Percentiles rank a stretch among this genome's conserved stretches.
Conservation (phyloP, 352 stramenopile genomes). For the Aphanomyces astaci region DNA sequence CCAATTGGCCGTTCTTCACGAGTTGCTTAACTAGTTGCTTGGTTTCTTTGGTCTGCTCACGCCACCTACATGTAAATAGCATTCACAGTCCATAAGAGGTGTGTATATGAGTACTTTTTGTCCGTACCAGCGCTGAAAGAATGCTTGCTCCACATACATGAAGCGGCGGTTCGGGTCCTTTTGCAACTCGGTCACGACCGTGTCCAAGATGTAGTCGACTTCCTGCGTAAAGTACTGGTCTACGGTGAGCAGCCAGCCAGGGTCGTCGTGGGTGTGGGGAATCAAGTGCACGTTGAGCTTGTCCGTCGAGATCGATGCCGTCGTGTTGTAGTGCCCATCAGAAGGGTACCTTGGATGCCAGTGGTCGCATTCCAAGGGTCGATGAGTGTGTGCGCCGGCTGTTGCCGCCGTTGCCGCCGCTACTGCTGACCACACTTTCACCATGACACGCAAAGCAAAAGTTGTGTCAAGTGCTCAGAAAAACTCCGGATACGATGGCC, state of each 20-base stretch:
- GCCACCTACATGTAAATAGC: conserved; percentile 45
- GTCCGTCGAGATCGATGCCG: conserved; percentile 33
- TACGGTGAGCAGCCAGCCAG: conserved; percentile 93
- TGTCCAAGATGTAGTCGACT: conserved; percentile 95
- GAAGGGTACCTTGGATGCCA: conserved; percentile 26
- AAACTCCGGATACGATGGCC: too few relatives aligned
- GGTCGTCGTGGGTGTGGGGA: conserved; percentile 94
- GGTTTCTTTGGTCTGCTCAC: conserved; percentile 69
- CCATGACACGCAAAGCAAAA: too few relatives aligned
- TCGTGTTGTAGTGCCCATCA: conserved; percentile 65
- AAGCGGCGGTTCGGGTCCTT: conserved; percentile 88
- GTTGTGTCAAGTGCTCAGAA: too few relatives aligned
- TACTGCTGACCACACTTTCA: too few relatives aligned
- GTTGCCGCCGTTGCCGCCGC: too few relatives aligned
- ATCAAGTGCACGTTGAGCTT: conserved; percentile 96
- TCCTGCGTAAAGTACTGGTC: conserved; percentile 95
- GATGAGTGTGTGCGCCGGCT: too few relatives aligned
- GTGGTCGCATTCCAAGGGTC: too few relatives aligned
- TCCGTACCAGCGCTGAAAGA: conserved; percentile 93
- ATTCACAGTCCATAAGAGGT: not conserved
- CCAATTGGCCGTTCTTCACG: conserved; percentile 85
- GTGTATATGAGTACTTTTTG: too few relatives aligned
- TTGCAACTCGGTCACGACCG: conserved; percentile 79
- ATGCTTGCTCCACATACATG: conserved; percentile 93
- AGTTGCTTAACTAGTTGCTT: conserved; percentile 78